phyloP scores from a whole-genome alignment of 163 green algal species.

The Chlamydomonas reinhardtii region DNA sequence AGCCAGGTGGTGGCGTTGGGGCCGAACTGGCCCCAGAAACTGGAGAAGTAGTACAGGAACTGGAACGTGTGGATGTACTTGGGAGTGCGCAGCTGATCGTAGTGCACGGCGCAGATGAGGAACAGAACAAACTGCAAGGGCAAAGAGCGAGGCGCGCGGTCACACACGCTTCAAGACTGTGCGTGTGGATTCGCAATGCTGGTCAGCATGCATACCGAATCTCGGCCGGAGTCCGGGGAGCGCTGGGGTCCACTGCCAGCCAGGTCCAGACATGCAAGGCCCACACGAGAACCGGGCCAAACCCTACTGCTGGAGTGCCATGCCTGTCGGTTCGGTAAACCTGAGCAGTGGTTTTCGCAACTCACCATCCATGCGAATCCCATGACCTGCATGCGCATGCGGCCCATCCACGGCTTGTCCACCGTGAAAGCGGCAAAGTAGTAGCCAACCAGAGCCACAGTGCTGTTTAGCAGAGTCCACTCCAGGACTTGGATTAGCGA shows the following conservation, averaged over 20 bases:
- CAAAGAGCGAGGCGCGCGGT: too few species aligned
- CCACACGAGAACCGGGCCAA: too few species aligned
- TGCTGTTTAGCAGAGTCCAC: slow-evolving; percentile 78
- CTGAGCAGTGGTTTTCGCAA: too few species aligned
- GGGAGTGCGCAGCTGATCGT: background rate
- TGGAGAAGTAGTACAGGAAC: slow-evolving; percentile 78
- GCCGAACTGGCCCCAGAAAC: slow-evolving; percentile 77
- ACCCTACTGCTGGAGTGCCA: too few species aligned
- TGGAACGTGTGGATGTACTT: slow-evolving; percentile 57
- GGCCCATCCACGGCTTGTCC: slow-evolving; percentile 77
- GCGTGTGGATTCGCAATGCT: too few species aligned
- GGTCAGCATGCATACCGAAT: too few species aligned
- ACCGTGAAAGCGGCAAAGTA: slow-evolving; percentile 82
- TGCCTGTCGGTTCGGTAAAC: too few species aligned
- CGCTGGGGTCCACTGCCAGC: too few species aligned
- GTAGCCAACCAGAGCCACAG: slow-evolving; percentile 79
- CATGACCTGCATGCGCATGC: slow-evolving; percentile 76
- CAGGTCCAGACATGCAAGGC: too few species aligned
- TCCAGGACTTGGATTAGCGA: slow-evolving; percentile 45
- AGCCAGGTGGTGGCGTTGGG: slow-evolving; percentile 75
- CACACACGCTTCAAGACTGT: background rate
- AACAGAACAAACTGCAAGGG: slow-evolving; percentile 42
- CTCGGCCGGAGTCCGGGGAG: too few species aligned
- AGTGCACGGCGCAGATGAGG: slow-evolving; percentile 46
- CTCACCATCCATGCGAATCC: slow-evolving; percentile 66